Evolutionary conservation across 371 early-diverging fungal species (phyloP).

Genomic region (Circinella minor): DNA sequence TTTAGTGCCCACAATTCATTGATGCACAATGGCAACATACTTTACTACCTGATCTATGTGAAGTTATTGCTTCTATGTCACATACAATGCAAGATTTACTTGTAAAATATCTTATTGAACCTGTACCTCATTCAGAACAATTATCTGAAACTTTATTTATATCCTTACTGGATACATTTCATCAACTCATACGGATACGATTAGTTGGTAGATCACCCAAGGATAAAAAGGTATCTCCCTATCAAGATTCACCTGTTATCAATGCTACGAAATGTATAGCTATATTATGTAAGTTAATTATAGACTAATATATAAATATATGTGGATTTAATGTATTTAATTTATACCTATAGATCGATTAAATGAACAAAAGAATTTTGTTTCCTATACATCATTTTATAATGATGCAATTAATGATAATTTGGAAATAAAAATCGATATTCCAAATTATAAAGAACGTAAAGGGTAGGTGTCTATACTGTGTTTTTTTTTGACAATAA

Average conservation of each 20-base stretch:
- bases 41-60: conserved; percentile 34
- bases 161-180: conserved; percentile 24
- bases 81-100: conserved; percentile 26
- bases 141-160: conserved; percentile 16
- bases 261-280: conserved; percentile 51
- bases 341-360: conserved; percentile 33
- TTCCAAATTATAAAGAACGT: conserved; percentile 73
- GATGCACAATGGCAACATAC: conserved; percentile 16
- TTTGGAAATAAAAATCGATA: conserved; percentile 85
- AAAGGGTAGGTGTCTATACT: conserved; percentile 49
- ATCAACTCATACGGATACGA: conserved; percentile 26
- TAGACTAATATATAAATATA: not conserved
- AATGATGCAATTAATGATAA: conserved; percentile 75
- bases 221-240: conserved; percentile 27
- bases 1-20: conserved; percentile 28
- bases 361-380: conserved; percentile 51
- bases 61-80: conserved; percentile 26
- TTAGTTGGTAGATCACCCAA: conserved; percentile 4
- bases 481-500: no score
- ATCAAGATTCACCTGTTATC: conserved; percentile 46
- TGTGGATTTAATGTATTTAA: not conserved
- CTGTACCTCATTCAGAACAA: conserved; percentile 9
- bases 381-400: conserved; percentile 69
- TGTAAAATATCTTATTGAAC: conserved; percentile 29
- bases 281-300: conserved; percentile 40